Evolutionary conservation across 1,139 yeast species (phyloP).

Genomic region (Taphrina confusa): DNA sequence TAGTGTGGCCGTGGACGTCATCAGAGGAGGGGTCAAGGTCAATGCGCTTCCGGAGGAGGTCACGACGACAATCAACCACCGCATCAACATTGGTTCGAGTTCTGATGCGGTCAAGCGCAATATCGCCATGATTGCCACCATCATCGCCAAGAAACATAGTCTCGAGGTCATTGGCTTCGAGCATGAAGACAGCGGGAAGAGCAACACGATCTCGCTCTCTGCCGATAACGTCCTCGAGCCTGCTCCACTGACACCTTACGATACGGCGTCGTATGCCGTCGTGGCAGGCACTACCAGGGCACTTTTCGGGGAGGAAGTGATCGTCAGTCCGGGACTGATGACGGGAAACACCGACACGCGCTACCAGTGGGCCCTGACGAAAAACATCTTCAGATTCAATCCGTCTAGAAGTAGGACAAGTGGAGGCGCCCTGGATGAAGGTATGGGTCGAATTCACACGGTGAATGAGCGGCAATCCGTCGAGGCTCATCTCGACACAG

Average conservation of each 20-base stretch:
- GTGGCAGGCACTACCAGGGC: conserved; percentile 61
- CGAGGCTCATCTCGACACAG: conserved; percentile 57
- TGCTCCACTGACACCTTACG: conserved; percentile 59
- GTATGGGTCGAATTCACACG: conserved; percentile 51
- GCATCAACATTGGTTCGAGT: conserved; percentile 58
- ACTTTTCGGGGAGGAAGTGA: conserved; percentile 57
- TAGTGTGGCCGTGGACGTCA: conserved; percentile 68
- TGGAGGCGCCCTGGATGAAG: conserved; percentile 15
- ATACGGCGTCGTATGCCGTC: conserved; percentile 48
- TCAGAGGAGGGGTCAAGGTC: conserved; percentile 68
- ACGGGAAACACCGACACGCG: conserved; percentile 81
- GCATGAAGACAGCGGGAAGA: conserved; percentile 42
- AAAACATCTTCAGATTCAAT: conserved; percentile 67
- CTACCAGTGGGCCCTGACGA: conserved; percentile 51
- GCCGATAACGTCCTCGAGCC: conserved; percentile 51
- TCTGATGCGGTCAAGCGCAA: conserved; percentile 51
- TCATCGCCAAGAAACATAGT: conserved; percentile 52
- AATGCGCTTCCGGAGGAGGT: conserved; percentile 76
- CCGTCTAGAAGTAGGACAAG: conserved; percentile 46
- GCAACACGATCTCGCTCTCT: conserved; percentile 36
- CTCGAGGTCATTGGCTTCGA: conserved; percentile 52
- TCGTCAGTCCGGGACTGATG: conserved; percentile 67
- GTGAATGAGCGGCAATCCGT: conserved; percentile 60
- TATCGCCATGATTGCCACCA: conserved; percentile 48
- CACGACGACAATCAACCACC: conserved; percentile 57